Base-by-base conservation (phyloP, 441 rosid genomes). In the Arabidopsis hybrid region DNA sequence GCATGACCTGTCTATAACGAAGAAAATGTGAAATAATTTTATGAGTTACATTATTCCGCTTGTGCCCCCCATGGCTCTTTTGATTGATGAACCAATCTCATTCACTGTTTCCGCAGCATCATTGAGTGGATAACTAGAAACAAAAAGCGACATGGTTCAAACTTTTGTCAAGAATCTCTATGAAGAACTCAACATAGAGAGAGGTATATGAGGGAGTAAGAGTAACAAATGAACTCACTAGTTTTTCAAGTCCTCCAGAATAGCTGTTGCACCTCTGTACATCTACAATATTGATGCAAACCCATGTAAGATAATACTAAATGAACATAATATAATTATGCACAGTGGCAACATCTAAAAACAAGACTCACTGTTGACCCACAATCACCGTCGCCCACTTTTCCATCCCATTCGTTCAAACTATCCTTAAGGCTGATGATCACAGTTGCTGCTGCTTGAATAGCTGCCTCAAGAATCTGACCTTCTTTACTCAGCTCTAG, bases 381-480 rank as follows among this genome's bases (percentile, higher is more conserved):
- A 79, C 99, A 95, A 69, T 95, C 99, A 32, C 95, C 98, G 81
- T 95, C 99, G 50, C 99, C 99, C 10, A 89, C 98, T 87, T 80
- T 91, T 83, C 93, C 75, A 79, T 95, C 99, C 98, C 98, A 93
- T 69, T 91, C 97, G 77, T 95, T 93, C 83, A 95, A 83, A 77
- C 78, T 79, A 53, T 91, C 98, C 79, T 75, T 88, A 34, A 93
- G 81, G 74, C 75, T 73, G 16, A 88, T 81, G 50, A 90, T 56
- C 52, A 89, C 98, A 76, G 85, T 88, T 46, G 88, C 85, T 68
- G 96, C 98, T 68, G 96, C 96, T 80, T 90, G 91, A 71, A 95
- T 90, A 84, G 96, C 96, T 18, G 80, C 79, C 85, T 95, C 97
- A 63, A 95, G 89, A 72, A 82, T 60, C 46, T 26, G 81, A 50